These are phyloP conservation scores for Tilletia indica DNA, from an alignment of 1,284 basidiomycete species.

Conservation along the genomic window DNA sequence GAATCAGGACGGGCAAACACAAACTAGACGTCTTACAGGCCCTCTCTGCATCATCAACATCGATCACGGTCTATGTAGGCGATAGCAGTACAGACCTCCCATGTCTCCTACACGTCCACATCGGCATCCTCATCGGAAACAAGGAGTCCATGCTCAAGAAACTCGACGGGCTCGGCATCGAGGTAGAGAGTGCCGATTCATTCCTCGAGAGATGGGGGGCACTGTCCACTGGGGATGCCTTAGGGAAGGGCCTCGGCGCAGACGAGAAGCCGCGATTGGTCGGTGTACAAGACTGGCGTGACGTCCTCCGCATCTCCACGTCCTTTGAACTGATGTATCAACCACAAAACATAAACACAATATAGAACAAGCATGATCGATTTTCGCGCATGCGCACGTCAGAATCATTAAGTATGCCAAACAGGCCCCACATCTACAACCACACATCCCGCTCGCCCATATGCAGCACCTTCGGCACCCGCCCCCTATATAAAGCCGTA, in stretches of 20 bases:
- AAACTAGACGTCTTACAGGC: constrained; percentile 32
- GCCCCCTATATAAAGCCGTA: constrained; percentile 33
- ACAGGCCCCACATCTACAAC: not conserved
- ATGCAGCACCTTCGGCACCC: constrained; percentile 31
- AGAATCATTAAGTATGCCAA: too few species aligned
- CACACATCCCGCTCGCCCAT: constrained; percentile 15
- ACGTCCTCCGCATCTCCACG: constrained; percentile 16
- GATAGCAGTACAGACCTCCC: constrained; percentile 49
- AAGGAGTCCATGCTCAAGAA: constrained; percentile 13
- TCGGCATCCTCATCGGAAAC: constrained; percentile 44
- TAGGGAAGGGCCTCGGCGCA: not conserved
- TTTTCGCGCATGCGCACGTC: too few species aligned
- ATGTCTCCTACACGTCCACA: constrained; percentile 37
- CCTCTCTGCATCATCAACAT: not conserved
- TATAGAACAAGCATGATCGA: too few species aligned
- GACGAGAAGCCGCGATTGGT: constrained; percentile 6
- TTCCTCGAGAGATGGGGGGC: not conserved
- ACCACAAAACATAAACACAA: not conserved
- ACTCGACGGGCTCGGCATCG: not conserved
- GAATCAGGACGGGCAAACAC: constrained; percentile 39
- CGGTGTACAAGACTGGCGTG: constrained; percentile 14
- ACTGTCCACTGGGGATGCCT: not conserved
- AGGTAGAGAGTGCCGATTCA: not conserved
- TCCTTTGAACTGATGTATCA: not conserved
- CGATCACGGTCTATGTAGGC: constrained; percentile 41